phyloP scores from a whole-genome alignment of 306 rosid species.

The Corylus avellana region DNA sequence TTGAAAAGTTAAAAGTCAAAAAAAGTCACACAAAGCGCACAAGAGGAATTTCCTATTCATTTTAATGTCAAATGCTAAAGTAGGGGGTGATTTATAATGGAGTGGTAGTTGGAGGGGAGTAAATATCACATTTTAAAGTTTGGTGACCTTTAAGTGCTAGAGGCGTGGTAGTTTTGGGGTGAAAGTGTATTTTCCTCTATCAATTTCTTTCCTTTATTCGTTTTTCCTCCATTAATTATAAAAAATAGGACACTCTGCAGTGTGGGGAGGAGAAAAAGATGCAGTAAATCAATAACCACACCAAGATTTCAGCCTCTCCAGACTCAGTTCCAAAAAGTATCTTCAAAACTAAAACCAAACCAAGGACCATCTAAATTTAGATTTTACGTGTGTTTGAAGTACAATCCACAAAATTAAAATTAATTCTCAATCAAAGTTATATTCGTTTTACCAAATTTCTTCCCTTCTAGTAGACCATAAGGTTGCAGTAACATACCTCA shows the following conservation, averaged over 20 bases:
- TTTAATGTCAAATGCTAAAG: too few species aligned
- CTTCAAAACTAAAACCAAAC: background rate
- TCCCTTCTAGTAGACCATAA: background rate
- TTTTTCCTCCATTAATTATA: background rate
- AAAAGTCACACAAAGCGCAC: too few species aligned
- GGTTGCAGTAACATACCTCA: constrained; percentile 30
- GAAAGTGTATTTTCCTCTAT: too few species aligned
- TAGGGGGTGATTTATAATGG: too few species aligned
- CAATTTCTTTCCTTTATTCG: too few species aligned
- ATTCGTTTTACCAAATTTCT: background rate
- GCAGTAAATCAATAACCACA: background rate
- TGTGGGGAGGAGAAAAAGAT: background rate
- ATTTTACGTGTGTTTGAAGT: background rate
- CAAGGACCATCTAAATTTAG: background rate
- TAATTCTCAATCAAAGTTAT: background rate
- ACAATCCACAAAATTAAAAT: background rate
- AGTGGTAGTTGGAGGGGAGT: too few species aligned
- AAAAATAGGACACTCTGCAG: background rate
- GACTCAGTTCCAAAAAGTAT: background rate
- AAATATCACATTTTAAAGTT: too few species aligned
- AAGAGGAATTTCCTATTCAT: too few species aligned
- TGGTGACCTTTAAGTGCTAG: too few species aligned
- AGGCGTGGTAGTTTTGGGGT: too few species aligned
- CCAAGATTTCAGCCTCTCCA: constrained; percentile 3
- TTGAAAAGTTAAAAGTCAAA: too few species aligned